phyloP scores from a whole-genome alignment of 192 early-diverging fungal genomes.

The Ambispora gerdemannii region DNA sequence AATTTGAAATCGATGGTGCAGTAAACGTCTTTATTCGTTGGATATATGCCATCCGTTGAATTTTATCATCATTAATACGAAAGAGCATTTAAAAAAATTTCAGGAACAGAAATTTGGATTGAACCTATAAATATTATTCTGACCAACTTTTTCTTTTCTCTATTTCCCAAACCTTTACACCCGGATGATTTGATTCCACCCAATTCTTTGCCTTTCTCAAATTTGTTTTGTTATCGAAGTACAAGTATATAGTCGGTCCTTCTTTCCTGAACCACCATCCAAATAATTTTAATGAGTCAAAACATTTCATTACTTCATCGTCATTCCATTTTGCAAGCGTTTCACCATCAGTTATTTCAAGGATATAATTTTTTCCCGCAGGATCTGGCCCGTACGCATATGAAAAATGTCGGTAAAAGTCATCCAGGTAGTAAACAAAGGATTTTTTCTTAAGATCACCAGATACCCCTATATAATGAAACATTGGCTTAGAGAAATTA shows the following conservation, averaged over 20 bases:
- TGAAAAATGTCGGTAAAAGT: not conserved
- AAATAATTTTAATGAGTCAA: slow-evolving; percentile 15
- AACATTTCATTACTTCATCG: slow-evolving; percentile 5
- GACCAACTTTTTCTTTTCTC: not conserved
- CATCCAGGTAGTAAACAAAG: not conserved
- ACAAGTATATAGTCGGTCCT: slow-evolving; percentile 14
- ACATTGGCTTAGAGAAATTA: slow-evolving; percentile 9
- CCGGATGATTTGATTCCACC: slow-evolving; percentile 1
- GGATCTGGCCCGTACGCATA: slow-evolving; percentile 9
- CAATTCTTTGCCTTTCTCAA: slow-evolving; percentile 14
- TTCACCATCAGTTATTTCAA: slow-evolving; percentile 20
- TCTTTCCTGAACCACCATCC: slow-evolving; percentile 16
- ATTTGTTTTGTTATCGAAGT: slow-evolving; percentile 14
- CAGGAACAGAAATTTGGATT: no score
- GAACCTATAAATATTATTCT: no score
- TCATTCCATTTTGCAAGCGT: not conserved
- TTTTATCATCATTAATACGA: slow-evolving; percentile 15
- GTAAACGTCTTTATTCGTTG: slow-evolving; percentile 27
- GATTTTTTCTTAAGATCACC: slow-evolving; percentile 1
- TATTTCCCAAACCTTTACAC: slow-evolving; percentile 16
- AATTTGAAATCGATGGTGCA: slow-evolving; percentile 23
- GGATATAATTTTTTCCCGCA: slow-evolving; percentile 7
- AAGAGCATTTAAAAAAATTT: slow-evolving; percentile 27
- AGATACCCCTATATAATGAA: slow-evolving; percentile 24
- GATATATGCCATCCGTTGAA: slow-evolving; percentile 23